Evolutionary conservation across 2,329 filamentous ascomycete genomes (phyloP).

Genomic region (Pseudogymnoascus verrucosus): DNA sequence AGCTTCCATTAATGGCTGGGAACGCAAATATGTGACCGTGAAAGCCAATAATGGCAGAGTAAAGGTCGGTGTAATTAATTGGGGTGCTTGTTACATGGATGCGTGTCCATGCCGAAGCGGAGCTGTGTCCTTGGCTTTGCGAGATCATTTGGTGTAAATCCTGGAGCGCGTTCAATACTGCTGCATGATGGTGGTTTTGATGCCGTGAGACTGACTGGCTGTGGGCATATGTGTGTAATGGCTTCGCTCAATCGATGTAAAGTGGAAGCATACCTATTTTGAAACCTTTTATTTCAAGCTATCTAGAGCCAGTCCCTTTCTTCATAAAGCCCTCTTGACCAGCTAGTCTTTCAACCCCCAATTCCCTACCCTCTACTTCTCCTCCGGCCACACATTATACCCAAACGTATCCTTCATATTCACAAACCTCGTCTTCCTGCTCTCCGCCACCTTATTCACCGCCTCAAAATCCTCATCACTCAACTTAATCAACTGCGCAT

Average conservation of each 20-base stretch:
- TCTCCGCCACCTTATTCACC: constrained; percentile 52
- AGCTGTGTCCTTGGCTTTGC: not conserved
- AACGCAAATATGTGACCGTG: not conserved
- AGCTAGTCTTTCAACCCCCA: not conserved
- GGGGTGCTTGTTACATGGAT: not conserved
- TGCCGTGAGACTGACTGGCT: not conserved
- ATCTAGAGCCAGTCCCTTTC: not conserved
- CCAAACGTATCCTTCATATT: constrained; percentile 80
- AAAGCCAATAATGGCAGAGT: not conserved
- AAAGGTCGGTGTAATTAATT: not conserved
- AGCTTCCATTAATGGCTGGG: too few species aligned
- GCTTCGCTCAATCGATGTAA: not conserved
- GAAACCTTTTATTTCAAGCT: not conserved
- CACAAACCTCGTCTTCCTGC: constrained; percentile 62
- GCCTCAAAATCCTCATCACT: constrained; percentile 52
- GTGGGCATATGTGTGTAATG: not conserved
- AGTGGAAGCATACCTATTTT: not conserved
- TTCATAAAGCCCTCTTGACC: not conserved
- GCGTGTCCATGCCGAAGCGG: not conserved
- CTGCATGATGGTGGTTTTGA: not conserved
- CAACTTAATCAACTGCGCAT: constrained; percentile 58
- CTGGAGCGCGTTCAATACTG: not conserved
- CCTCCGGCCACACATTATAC: constrained; percentile 61
- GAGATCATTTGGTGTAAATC: not conserved
- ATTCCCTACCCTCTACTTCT: constrained; percentile 26